These are phyloP conservation scores for Fusarium avenaceum DNA, from an alignment of 2,329 filamentous ascomycete species.

Conservation along the genomic window DNA sequence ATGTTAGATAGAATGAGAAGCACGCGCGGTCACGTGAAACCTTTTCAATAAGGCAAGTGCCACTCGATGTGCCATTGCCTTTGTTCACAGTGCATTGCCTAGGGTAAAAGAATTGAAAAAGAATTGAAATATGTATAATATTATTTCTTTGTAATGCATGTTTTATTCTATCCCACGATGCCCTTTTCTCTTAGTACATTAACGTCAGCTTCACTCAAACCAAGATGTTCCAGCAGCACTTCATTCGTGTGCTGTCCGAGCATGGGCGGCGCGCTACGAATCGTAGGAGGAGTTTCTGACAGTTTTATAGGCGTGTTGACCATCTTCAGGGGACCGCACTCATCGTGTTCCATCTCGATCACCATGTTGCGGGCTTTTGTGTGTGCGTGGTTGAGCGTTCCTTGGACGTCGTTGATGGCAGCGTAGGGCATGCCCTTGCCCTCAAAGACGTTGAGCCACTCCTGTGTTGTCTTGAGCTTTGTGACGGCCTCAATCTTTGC, in stretches of 20 bases:
- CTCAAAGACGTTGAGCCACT: constrained; percentile 90
- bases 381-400: constrained; percentile 86
- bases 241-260: constrained; percentile 90
- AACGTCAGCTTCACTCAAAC: constrained; percentile 71
- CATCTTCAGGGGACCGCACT: constrained; percentile 87
- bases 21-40: constrained; percentile 40
- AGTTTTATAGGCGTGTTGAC: constrained; percentile 97
- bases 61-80: constrained; percentile 1
- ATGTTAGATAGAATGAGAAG: constrained; percentile 16
- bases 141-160: not conserved
- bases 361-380: constrained; percentile 91
- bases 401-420: constrained; percentile 92
- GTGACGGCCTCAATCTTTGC: constrained; percentile 82
- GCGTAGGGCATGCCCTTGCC: constrained; percentile 94
- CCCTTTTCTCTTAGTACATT: constrained; percentile 73
- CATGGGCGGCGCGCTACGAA: constrained; percentile 83
- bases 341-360: constrained; percentile 83
- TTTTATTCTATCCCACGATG: constrained; percentile 64
- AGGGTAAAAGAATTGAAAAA: not conserved
- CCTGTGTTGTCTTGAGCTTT: constrained; percentile 80
- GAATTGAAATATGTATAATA: too few relatives aligned
- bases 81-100: not conserved
- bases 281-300: constrained; percentile 81
- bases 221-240: constrained; percentile 74
- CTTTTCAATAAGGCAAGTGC: not conserved